A percentile compares a stretch with the other conserved stretches of the same genome.
Conservation (phyloP, 352 stramenopile species). For the Phytophthora multivora region DNA sequence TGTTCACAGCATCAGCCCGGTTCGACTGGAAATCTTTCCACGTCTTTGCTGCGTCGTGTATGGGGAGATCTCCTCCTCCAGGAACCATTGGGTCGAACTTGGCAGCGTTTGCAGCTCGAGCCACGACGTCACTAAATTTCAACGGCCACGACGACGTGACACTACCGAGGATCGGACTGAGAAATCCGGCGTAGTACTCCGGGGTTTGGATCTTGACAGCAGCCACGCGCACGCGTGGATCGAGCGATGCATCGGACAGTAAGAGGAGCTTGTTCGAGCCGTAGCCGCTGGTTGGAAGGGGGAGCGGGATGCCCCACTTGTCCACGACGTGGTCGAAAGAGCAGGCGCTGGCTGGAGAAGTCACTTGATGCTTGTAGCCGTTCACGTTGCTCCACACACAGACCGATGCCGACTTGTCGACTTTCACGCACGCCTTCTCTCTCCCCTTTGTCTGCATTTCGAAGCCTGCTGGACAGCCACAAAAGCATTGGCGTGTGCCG, state of each 20-base stretch:
- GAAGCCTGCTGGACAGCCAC: constrained; percentile 51
- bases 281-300: constrained; percentile 59
- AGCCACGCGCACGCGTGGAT: constrained; percentile 20
- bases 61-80: neutral
- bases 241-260: constrained; percentile 15
- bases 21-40: constrained; percentile 60
- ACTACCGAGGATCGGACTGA: constrained; percentile 13
- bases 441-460: constrained; percentile 29
- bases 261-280: constrained; percentile 37
- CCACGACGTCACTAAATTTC: constrained; percentile 23
- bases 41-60: constrained; percentile 29
- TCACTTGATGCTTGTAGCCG: constrained; percentile 36
- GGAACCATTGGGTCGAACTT: constrained; percentile 17
- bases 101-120: constrained; percentile 10
- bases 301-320: constrained; percentile 44
- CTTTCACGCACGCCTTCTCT: constrained; percentile 31
- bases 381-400: constrained; percentile 53
- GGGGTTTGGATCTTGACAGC: constrained; percentile 28
- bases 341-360: constrained; percentile 22
- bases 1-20: constrained; percentile 41
- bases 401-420: constrained; percentile 16
- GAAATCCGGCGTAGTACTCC: constrained; percentile 28
- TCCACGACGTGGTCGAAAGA: constrained; percentile 42
- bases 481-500: constrained; percentile 55
- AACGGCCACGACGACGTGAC: constrained; percentile 16